These are phyloP conservation scores for Schwanniomyces yamadae DNA, from an alignment of 805 yeast genomes.

Conservation along the genomic window DNA sequence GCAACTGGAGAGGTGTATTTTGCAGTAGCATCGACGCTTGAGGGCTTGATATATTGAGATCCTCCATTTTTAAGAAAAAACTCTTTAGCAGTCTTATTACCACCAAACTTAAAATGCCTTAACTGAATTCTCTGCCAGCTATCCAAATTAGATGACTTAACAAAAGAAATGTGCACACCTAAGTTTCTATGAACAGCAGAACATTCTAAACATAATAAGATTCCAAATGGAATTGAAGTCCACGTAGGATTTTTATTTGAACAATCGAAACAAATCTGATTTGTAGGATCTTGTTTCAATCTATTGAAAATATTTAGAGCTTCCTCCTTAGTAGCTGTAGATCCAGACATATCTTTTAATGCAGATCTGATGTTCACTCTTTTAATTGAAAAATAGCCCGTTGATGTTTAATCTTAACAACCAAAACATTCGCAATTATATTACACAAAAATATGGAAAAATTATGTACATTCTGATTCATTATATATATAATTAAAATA, in stretches of 20 bases:
- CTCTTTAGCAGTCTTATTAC: constrained; percentile 83
- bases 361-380: no score
- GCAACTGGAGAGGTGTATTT: constrained; percentile 85
- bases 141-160: constrained; percentile 87
- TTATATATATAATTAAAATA: background rate
- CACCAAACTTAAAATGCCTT: constrained; percentile 91
- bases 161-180: constrained; percentile 96
- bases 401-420: no score
- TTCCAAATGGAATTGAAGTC: constrained; percentile 97
- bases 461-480: constrained; percentile 1
- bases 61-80: constrained; percentile 87
- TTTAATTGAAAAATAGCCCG: no score
- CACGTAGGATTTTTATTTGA: constrained; percentile 93
- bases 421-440: no score
- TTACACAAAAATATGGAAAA: constrained; percentile 2
- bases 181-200: constrained; percentile 92
- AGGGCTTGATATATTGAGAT: constrained; percentile 55
- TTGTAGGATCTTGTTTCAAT: constrained; percentile 65
- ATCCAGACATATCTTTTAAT: constrained; percentile 46
- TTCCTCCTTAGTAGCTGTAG: constrained; percentile 66
- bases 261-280: constrained; percentile 91
- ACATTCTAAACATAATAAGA: constrained; percentile 88
- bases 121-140: constrained; percentile 91
- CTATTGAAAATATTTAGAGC: constrained; percentile 62
- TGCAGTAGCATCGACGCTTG: constrained; percentile 57